Base-by-base conservation (phyloP, 2,329 filamentous ascomycete genomes). In the Aspergillus pseudoviridinutans region DNA sequence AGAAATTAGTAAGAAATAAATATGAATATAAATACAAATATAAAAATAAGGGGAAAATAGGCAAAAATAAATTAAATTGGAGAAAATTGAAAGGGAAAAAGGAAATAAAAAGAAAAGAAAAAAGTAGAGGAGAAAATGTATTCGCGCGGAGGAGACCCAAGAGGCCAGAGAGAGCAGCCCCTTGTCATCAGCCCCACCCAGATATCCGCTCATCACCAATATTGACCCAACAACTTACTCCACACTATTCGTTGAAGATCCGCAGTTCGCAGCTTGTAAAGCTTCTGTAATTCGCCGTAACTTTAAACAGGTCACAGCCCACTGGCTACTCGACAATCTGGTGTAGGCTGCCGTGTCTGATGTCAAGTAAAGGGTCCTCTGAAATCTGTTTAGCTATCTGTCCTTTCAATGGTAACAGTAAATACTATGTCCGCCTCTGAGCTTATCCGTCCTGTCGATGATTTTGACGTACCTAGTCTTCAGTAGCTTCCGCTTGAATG, bases 251-350 rank as follows among this genome's bases (percentile, higher is more conserved):
- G 58, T 64, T 58, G 64, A 67, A 64, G 66, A 68, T 68, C 66
- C 66, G 62, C 66, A 68, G 64, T 68, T 68, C 65, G 64, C 64
- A 64, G 62, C 60, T 59, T 53, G 65, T 68, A 67, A 67, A 65
- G 61, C 62, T 61, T 61, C 60, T 63, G 66, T 68, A 68, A 68
- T 66, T 65, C 66, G 61, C 66, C 64, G 66, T 68, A 68, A 68
- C 64, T 66, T 63, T 64, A 63, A 66, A 58, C 55, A 58, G 55
- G 57, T 60, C 58, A 58, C 57, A 50, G 57, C 55, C 49, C 54
- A 50, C 55, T 56, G 56, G 49, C 57, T 64, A 64, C 60, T 61
- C 56, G 63, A 63, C 60, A 58, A 65, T 63, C 62, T 61, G 49
- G 38, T 53, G 55, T 52, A 59, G 56, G 50, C 55, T 60, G 14